These are phyloP conservation scores for Trichosporon faecale DNA, from an alignment of 1,284 basidiomycete species.

Conservation along the genomic window DNA sequence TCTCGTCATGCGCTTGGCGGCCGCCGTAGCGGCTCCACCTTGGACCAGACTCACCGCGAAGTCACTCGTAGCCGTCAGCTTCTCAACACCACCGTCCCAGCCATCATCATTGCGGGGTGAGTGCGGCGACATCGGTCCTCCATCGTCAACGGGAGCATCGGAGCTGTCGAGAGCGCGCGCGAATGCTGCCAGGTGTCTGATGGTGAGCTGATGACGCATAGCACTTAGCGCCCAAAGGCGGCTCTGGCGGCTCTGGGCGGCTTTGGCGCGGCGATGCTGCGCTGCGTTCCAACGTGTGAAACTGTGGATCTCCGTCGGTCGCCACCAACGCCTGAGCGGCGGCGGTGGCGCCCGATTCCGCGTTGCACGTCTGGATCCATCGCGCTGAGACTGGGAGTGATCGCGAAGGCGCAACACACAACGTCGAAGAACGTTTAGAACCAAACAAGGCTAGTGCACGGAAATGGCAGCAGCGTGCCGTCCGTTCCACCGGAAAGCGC, in stretches of 20 bases:
- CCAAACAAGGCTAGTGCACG: not conserved
- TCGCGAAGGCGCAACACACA: not conserved
- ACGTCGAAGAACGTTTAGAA: not conserved
- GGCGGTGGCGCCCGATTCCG: not conserved
- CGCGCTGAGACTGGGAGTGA: not conserved
- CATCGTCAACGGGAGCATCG: constrained; percentile 38
- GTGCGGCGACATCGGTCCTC: constrained; percentile 21
- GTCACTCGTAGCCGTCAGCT: constrained; percentile 83
- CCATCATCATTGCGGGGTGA: constrained; percentile 14
- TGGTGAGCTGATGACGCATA: not conserved
- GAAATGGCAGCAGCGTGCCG: not conserved
- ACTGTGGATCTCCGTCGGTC: not conserved
- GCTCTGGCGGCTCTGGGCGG: too few species aligned
- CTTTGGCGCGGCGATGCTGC: not conserved
- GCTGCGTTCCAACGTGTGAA: not conserved
- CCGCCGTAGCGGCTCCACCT: not conserved
- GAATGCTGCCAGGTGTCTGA: constrained; percentile 50
- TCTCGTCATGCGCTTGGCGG: not conserved
- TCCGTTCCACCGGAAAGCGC: not conserved
- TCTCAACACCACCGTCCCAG: constrained; percentile 55
- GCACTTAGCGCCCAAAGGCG: too few species aligned
- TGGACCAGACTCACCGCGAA: constrained; percentile 60
- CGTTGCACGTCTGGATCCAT: not conserved
- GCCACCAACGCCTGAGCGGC: not conserved
- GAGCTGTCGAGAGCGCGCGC: constrained; percentile 43